These are phyloP conservation scores for Plasmodium inui DNA, from an alignment of 169 alveolate species.

Conservation along the genomic window DNA sequence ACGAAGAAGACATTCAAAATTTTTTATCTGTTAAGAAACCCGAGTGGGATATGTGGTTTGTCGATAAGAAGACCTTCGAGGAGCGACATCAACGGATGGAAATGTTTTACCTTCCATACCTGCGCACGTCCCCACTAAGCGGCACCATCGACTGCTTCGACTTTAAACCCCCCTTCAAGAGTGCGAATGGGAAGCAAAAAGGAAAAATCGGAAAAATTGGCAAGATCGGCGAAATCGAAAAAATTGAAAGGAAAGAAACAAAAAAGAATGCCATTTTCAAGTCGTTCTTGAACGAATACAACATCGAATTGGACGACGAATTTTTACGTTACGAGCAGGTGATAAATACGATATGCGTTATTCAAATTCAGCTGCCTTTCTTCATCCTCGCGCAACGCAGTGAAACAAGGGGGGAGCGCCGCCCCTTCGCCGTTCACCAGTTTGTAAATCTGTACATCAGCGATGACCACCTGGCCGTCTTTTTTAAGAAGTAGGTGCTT, in stretches of 20 bases:
- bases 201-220: background rate
- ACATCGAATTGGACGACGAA: slow-evolving; percentile 73
- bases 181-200: slow-evolving; percentile 18
- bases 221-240: background rate
- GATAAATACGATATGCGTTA: slow-evolving; percentile 55
- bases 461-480: slow-evolving; percentile 45
- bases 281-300: slow-evolving; percentile 73
- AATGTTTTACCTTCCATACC: slow-evolving; percentile 49
- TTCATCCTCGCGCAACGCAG: slow-evolving; percentile 38
- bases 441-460: slow-evolving; percentile 44
- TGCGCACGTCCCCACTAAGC: slow-evolving; percentile 53
- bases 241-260: background rate
- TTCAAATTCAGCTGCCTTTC: slow-evolving; percentile 71
- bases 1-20: slow-evolving; percentile 17
- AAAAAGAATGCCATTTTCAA: slow-evolving; percentile 14
- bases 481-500: slow-evolving; percentile 54
- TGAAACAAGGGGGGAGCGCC: background rate
- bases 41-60: slow-evolving; percentile 77
- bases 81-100: slow-evolving; percentile 26
- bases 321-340: slow-evolving; percentile 61
- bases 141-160: slow-evolving; percentile 52
- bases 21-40: slow-evolving; percentile 53
- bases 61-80: slow-evolving; percentile 39
- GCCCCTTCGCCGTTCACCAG: background rate
- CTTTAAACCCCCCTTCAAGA: slow-evolving; percentile 61